These are phyloP conservation scores for Basidiobolus meristosporus DNA, from an alignment of 371 early-diverging fungal genomes.

Conservation along the genomic window DNA sequence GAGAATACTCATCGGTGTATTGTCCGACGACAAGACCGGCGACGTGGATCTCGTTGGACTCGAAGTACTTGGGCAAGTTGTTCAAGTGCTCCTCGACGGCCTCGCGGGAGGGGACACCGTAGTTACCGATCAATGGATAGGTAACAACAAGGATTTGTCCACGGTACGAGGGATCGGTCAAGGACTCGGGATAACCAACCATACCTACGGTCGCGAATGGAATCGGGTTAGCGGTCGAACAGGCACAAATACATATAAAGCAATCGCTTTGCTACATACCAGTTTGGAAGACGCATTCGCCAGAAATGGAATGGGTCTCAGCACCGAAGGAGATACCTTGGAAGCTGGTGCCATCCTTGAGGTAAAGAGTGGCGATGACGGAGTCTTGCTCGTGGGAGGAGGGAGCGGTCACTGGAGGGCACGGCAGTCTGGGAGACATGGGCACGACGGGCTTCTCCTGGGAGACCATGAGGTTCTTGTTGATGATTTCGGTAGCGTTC, in stretches of 20 bases:
- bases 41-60: conserved; percentile 81
- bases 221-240: not conserved
- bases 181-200: conserved; percentile 88
- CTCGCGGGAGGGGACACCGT: conserved; percentile 81
- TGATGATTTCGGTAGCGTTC: no score
- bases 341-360: conserved; percentile 71
- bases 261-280: conserved; percentile 26
- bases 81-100: conserved; percentile 50
- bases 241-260: not conserved
- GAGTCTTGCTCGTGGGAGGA: conserved; percentile 20
- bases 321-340: conserved; percentile 90
- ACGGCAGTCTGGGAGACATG: no score
- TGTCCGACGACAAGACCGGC: conserved; percentile 78
- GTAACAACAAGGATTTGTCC: conserved; percentile 93
- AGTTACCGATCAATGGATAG: conserved; percentile 87
- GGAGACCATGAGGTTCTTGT: no score
- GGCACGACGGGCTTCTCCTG: no score
- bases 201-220: conserved; percentile 22
- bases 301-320: conserved; percentile 64
- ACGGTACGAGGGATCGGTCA: conserved; percentile 89
- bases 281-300: conserved; percentile 95
- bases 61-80: conserved; percentile 75
- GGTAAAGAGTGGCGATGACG: conserved; percentile 36
- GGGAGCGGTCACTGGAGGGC: conserved; percentile 29
- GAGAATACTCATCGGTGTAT: conserved; percentile 75